These are phyloP conservation scores for Prunus davidiana DNA, from an alignment of 306 rosid genomes.

Conservation along the genomic window DNA sequence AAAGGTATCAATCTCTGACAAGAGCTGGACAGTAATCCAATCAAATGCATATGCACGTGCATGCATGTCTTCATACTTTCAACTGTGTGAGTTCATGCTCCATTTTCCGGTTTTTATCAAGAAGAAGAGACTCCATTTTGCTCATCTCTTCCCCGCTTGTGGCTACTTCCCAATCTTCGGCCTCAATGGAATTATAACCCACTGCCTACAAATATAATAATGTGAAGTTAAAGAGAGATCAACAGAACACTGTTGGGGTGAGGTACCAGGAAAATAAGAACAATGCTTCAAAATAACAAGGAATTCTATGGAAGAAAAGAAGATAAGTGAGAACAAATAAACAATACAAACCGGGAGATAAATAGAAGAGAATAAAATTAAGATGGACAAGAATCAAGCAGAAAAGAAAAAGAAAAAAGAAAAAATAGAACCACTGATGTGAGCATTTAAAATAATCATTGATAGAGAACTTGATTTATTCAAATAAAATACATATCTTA, in stretches of 20 bases:
- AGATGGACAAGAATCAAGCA: neutral
- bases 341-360: neutral
- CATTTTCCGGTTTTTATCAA: slow-evolving; percentile 96
- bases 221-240: slow-evolving; percentile 21
- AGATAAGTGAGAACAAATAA: neutral
- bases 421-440: neutral
- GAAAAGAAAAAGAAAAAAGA: neutral
- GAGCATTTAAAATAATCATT: neutral
- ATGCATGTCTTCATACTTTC: slow-evolving; percentile 52
- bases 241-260: slow-evolving; percentile 5
- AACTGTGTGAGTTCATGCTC: slow-evolving; percentile 90
- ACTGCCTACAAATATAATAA: slow-evolving; percentile 64
- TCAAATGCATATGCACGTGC: neutral
- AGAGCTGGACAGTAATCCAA: neutral
- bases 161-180: slow-evolving; percentile 98
- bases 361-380: neutral
- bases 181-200: slow-evolving; percentile 95
- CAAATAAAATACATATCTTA: neutral
- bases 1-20: neutral
- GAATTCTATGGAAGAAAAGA: neutral
- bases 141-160: slow-evolving; percentile 99
- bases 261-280: slow-evolving; percentile 8
- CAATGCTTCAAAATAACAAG: neutral
- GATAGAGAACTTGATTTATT: neutral
- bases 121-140: slow-evolving; percentile 99